A percentile compares a stretch with the other conserved stretches of the same genome.
phyloP scores from a whole-genome alignment of 192 early-diverging fungal genomes.

The Coemansia sp. region DNA sequence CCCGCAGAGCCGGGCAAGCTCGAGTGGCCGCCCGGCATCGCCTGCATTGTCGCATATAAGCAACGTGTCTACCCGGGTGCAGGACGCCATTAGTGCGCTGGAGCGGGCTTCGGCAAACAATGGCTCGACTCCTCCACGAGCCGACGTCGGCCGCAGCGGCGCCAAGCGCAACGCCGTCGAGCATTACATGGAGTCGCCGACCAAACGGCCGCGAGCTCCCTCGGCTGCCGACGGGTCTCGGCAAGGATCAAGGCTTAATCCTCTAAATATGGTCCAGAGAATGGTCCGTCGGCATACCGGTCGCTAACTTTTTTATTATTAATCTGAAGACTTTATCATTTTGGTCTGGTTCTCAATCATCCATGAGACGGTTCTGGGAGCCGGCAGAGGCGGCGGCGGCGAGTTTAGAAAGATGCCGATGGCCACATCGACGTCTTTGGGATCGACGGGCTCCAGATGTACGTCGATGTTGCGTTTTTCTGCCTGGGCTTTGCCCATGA shows the following conservation, averaged over 20 bases:
- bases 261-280: slow-evolving; percentile 11
- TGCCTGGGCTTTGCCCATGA: slow-evolving; percentile 17
- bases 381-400: not conserved
- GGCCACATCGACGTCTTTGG: slow-evolving; percentile 9
- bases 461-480: slow-evolving; percentile 10
- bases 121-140: not conserved
- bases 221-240: slow-evolving; percentile 1
- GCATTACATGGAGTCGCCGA: slow-evolving; percentile 19
- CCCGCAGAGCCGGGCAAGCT: slow-evolving; percentile 18
- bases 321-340: slow-evolving; percentile 5
- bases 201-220: slow-evolving; percentile 34
- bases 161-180: slow-evolving; percentile 22
- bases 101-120: slow-evolving; percentile 15
- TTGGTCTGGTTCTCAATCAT: slow-evolving; percentile 19
- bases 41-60: slow-evolving; percentile 39
- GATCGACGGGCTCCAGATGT: not conserved
- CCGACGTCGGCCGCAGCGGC: slow-evolving; percentile 8
- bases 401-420: slow-evolving; percentile 20
- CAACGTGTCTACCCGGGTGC: slow-evolving; percentile 30
- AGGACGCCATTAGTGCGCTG: slow-evolving; percentile 34
- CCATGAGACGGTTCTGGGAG: not conserved
- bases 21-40: slow-evolving; percentile 23
- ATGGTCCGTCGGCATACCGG: slow-evolving; percentile 25
- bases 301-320: slow-evolving; percentile 2
- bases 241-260: slow-evolving; percentile 13